Conservation (phyloP, 225 moss, liverwort and hornwort species). For the Rhytidiadelphus loreus region DNA sequence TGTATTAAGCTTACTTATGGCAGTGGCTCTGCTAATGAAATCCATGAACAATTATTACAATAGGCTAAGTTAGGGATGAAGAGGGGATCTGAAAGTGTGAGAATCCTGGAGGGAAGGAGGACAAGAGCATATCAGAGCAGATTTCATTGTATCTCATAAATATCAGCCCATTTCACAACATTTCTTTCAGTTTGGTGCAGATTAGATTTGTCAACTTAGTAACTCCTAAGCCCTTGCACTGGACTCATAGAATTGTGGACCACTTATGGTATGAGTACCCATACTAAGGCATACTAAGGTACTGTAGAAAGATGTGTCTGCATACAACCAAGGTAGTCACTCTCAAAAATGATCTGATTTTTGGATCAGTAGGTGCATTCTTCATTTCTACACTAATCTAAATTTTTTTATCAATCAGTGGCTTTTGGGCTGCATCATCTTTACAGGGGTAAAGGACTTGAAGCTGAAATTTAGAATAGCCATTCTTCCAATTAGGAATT, state of each 20-base stretch:
- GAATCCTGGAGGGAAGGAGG: background rate
- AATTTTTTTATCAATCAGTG: rapidly evolving
- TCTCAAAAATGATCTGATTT: background rate
- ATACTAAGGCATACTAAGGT: no score
- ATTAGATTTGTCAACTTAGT: constrained; percentile 1
- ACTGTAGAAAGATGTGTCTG: rapidly evolving
- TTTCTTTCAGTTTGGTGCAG: background rate
- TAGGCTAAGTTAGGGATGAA: no score
- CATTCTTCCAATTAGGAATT: background rate
- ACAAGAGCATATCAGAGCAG: background rate
- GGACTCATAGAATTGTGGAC: background rate
- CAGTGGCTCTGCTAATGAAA: no score
- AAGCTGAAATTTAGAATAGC: background rate
- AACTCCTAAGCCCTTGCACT: no score
- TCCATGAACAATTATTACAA: background rate
- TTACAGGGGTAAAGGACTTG: background rate
- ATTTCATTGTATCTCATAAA: constrained; percentile 18
- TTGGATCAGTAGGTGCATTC: background rate
- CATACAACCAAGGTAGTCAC: background rate
- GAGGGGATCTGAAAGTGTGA: background rate
- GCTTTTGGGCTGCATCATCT: rapidly evolving
- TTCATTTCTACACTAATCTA: background rate
- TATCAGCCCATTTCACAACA: background rate
- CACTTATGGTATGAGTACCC: background rate
- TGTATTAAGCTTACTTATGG: background rate